Conservation (phyloP, 139 green algal genomes). For the Chlorella sp. region DNA sequence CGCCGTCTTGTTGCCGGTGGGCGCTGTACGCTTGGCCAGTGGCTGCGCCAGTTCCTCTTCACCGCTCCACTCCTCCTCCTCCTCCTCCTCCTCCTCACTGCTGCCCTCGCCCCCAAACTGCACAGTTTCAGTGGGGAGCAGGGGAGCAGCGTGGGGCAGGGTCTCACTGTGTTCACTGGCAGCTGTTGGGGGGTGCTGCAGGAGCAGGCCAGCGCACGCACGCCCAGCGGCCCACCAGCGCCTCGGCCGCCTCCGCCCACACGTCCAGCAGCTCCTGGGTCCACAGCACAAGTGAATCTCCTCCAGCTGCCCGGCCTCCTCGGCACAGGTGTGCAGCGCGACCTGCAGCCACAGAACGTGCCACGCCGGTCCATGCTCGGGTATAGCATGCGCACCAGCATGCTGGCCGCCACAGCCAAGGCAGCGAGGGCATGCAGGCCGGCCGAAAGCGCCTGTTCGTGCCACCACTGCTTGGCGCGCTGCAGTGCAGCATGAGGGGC, state of each 20-base stretch:
- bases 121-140: neutral
- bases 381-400: neutral
- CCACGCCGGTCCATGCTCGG: neutral
- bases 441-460: neutral
- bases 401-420: neutral
- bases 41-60: neutral
- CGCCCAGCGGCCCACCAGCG: no score
- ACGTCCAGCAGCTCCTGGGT: neutral
- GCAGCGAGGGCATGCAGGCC: no score
- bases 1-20: no score
- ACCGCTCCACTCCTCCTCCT: neutral
- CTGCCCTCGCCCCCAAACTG: no score
- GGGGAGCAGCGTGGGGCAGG: neutral
- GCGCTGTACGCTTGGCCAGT: no score
- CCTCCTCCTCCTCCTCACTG: neutral
- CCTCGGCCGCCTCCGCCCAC: neutral
- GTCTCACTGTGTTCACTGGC: no score
- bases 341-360: neutral
- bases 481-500: neutral
- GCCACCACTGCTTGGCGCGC: neutral
- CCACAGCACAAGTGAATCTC: conserved; percentile 80
- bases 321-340: conserved; percentile 43
- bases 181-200: neutral
- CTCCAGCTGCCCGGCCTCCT: conserved; percentile 45
- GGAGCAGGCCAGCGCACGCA: neutral